Percentiles rank a stretch among this genome's conserved stretches.
Evolutionary conservation across 2,329 filamentous ascomycete genomes (phyloP).

Genomic region (Coleophoma crateriformis): DNA sequence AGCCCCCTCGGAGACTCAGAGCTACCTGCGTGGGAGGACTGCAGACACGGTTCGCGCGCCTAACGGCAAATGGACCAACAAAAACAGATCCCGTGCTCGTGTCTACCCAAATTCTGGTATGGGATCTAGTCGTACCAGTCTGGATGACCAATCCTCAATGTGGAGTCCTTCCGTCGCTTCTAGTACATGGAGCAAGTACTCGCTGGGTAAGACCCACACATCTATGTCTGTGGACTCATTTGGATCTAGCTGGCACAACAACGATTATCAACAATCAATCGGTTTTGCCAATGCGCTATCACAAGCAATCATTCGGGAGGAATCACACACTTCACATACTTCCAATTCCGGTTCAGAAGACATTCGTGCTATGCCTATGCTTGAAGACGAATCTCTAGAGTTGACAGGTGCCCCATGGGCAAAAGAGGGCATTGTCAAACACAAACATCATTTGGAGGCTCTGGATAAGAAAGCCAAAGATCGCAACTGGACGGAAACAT

Average conservation of each 20-base stretch:
- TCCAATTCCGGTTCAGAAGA: constrained; percentile 31
- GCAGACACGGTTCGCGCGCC: constrained; percentile 35
- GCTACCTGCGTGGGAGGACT: constrained; percentile 66
- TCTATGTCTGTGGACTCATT: constrained; percentile 92
- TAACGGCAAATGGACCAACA: constrained; percentile 68
- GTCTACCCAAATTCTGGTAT: constrained; percentile 73
- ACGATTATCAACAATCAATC: constrained; percentile 91
- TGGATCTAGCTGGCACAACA: constrained; percentile 66
- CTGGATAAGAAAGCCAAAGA: constrained; percentile 91
- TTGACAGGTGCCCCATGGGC: constrained; percentile 95
- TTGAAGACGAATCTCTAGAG: constrained; percentile 90
- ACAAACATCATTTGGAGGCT: constrained; percentile 92
- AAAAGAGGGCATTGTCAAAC: constrained; percentile 91
- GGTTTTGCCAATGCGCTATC: constrained; percentile 96
- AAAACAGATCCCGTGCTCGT: constrained; percentile 76
- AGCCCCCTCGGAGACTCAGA: constrained; percentile 75
- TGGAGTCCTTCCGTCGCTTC: constrained; percentile 79
- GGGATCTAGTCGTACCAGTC: constrained; percentile 86
- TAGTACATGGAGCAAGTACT: constrained; percentile 95
- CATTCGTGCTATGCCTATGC: constrained; percentile 50
- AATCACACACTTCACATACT: constrained; percentile 45
- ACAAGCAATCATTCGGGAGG: constrained; percentile 93
- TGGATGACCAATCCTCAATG: constrained; percentile 84
- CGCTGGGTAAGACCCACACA: constrained; percentile 82
- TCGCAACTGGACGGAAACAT: constrained; percentile 89